These are phyloP conservation scores for Saitozyma podzolica DNA, from an alignment of 768 basidiomycete species.

Conservation along the genomic window DNA sequence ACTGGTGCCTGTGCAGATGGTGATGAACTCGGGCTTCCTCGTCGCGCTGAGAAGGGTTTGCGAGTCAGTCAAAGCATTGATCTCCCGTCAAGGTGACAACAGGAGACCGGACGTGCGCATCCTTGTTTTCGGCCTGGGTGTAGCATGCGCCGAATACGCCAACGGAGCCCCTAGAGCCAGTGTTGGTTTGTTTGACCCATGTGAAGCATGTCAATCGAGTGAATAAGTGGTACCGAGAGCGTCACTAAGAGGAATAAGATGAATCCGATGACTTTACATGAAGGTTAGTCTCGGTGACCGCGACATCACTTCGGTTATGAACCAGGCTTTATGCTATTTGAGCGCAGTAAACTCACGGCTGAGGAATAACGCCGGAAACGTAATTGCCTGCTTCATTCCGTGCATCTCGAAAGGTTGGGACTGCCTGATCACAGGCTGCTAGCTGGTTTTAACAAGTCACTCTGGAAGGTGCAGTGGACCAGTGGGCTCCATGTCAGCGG, in stretches of 20 bases:
- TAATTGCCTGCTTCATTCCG: conserved; percentile 4
- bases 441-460: no score
- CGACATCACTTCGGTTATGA: no score
- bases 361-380: conserved; percentile 33
- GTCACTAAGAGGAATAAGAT: conserved; percentile 73
- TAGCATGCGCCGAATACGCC: conserved; percentile 85
- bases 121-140: no score
- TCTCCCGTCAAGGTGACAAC: no score
- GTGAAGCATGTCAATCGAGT: conserved; percentile 63
- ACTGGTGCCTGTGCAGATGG: not conserved
- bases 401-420: conserved; percentile 18
- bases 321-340: not conserved
- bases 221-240: conserved; percentile 72
- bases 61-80: no score
- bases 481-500: no score
- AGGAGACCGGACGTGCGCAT: conserved; percentile 1
- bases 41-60: no score
- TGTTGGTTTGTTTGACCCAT: conserved; percentile 48
- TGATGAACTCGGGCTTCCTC: no score
- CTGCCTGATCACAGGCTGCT: not conserved
- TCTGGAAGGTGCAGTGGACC: no score
- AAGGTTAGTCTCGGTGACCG: not conserved
- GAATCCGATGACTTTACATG: conserved; percentile 58
- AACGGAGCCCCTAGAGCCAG: conserved; percentile 54
- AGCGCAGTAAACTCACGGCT: conserved; percentile 18